Percentiles rank a stretch among this genome's conserved stretches.
Evolutionary conservation across 129 eudicot genomes (phyloP).

Genomic region (Escallonia rubra): DNA sequence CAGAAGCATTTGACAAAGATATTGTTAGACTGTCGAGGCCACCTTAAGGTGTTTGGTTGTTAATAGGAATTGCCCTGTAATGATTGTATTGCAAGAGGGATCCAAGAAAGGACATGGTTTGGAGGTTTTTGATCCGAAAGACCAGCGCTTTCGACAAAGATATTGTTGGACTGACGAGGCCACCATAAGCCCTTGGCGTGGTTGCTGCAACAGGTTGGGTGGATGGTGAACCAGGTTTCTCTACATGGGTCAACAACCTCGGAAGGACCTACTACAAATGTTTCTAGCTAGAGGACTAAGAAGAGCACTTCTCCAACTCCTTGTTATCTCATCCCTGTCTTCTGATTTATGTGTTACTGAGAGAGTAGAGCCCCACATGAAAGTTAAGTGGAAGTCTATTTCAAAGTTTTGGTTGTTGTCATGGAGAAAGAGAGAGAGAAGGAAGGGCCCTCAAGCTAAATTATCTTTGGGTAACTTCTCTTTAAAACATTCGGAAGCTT

Average conservation of each 20-base stretch:
- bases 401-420: slow-evolving; percentile 20
- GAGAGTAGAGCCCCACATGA: slow-evolving; percentile 29
- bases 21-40: slow-evolving; percentile 13
- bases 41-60: slow-evolving; percentile 13
- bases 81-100: slow-evolving; percentile 3
- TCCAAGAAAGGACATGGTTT: slow-evolving; percentile 1
- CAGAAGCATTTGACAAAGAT: slow-evolving; percentile 17
- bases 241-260: slow-evolving; percentile 3
- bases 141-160: slow-evolving; percentile 2
- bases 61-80: neutral
- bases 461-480: slow-evolving; percentile 16
- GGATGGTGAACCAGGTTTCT: slow-evolving; percentile 1
- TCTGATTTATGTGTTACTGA: slow-evolving; percentile 8
- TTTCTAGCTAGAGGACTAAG: slow-evolving; percentile 11
- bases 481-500: slow-evolving; percentile 21
- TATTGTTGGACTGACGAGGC: slow-evolving; percentile 11
- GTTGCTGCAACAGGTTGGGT: slow-evolving; percentile 2
- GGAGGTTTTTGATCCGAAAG: neutral
- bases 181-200: neutral
- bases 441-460: slow-evolving; percentile 14
- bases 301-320: slow-evolving; percentile 12
- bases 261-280: slow-evolving; percentile 4
- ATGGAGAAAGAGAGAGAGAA: slow-evolving; percentile 11
- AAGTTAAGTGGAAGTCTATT: slow-evolving; percentile 34
- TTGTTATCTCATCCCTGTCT: slow-evolving; percentile 9